phyloP scores from a whole-genome alignment of 768 basidiomycete species.

The Macrolepiota fuliginosa region DNA sequence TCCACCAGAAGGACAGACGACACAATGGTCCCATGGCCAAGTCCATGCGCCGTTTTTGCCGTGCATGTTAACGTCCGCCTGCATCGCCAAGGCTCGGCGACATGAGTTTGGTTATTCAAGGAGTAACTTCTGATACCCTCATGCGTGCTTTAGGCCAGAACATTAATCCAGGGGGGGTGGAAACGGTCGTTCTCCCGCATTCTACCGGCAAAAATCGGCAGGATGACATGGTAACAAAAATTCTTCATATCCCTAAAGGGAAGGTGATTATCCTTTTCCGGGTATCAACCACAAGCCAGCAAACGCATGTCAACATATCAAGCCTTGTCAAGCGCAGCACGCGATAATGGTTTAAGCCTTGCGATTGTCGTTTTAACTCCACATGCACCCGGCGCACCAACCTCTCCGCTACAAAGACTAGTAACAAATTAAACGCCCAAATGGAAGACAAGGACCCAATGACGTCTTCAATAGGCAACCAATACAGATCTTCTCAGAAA shows the following conservation, averaged over 20 bases:
- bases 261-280: slow-evolving; percentile 10
- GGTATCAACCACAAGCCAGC: background rate
- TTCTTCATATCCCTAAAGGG: slow-evolving; percentile 1
- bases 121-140: no score
- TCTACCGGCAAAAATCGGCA: background rate
- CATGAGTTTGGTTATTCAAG: background rate
- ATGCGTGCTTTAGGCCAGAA: no score
- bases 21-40: background rate
- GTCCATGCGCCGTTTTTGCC: background rate
- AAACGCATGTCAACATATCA: background rate
- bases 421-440: background rate
- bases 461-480: slow-evolving; percentile 1
- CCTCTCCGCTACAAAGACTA: background rate
- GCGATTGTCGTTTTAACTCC: background rate
- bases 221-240: background rate
- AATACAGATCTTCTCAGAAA: background rate
- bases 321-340: no score
- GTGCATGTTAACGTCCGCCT: background rate
- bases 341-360: background rate
- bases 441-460: slow-evolving; percentile 3
- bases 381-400: background rate
- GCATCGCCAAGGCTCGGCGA: background rate
- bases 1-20: background rate
- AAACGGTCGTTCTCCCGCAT: background rate
- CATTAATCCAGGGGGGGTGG: no score